Conservation (phyloP, 371 early-diverging fungal genomes). For the Actinomortierella ambigua region DNA sequence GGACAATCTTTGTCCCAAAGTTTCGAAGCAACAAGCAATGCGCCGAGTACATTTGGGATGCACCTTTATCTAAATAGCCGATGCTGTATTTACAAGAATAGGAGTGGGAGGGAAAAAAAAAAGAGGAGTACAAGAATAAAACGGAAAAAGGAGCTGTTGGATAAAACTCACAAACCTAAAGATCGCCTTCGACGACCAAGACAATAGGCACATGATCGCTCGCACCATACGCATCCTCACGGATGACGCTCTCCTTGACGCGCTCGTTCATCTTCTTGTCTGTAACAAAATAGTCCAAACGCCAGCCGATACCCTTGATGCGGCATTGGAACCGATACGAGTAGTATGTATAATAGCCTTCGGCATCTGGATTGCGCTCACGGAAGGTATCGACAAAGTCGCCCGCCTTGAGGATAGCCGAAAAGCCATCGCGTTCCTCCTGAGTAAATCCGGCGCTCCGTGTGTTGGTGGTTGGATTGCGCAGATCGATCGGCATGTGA, state of each 20-base stretch:
- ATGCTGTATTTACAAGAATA: too few relatives aligned
- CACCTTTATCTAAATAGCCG: too few relatives aligned
- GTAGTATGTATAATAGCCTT: constrained; percentile 81
- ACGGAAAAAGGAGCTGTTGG: too few relatives aligned
- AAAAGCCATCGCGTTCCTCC: constrained; percentile 83
- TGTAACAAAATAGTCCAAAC: constrained; percentile 88
- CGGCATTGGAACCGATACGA: constrained; percentile 79
- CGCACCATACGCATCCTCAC: constrained; percentile 86
- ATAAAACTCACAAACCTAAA: too few relatives aligned
- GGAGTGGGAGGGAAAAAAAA: too few relatives aligned
- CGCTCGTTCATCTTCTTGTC: constrained; percentile 64
- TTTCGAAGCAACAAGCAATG: too few relatives aligned
- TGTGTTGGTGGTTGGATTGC: constrained; percentile 79
- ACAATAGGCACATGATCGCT: constrained; percentile 90
- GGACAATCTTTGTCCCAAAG: not conserved
- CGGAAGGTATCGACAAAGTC: constrained; percentile 81
- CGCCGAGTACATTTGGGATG: too few relatives aligned
- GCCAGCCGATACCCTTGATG: constrained; percentile 83
- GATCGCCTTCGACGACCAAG: constrained; percentile 55
- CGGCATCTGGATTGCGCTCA: constrained; percentile 69
- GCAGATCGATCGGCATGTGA: constrained; percentile 80
- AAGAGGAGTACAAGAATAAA: too few relatives aligned
- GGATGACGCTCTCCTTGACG: constrained; percentile 69
- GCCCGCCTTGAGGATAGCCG: constrained; percentile 58
- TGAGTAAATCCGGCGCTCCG: constrained; percentile 85